Conservation (phyloP, 768 basidiomycete genomes). For the Tulasnella sp. region DNA sequence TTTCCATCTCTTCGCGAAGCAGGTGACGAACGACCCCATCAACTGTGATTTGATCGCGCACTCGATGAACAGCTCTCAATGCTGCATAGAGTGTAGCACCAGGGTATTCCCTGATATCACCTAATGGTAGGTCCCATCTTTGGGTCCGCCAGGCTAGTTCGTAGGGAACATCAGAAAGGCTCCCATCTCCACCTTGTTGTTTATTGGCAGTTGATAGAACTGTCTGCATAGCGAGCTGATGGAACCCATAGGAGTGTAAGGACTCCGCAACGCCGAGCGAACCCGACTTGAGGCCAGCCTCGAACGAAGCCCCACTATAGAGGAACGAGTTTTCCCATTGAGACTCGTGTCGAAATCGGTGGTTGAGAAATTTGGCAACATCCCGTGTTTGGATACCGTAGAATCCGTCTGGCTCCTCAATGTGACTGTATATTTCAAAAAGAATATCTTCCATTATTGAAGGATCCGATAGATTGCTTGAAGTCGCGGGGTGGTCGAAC, state of each 20-base stretch:
- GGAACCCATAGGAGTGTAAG: conserved; percentile 82
- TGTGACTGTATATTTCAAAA: conserved; percentile 86
- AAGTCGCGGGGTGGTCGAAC: conserved; percentile 30
- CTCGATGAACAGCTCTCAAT: conserved; percentile 69
- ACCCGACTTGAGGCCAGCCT: conserved; percentile 39
- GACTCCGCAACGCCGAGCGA: conserved; percentile 60
- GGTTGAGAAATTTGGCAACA: conserved; percentile 65
- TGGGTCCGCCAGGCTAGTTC: conserved; percentile 88
- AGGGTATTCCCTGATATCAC: conserved; percentile 31
- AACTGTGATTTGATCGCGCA: conserved; percentile 43
- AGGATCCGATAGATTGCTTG: not conserved
- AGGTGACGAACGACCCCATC: conserved; percentile 38
- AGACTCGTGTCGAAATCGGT: conserved; percentile 81
- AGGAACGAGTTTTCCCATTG: conserved; percentile 87
- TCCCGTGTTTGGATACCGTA: conserved; percentile 80
- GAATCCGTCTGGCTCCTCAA: conserved; percentile 97
- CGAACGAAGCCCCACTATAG: conserved; percentile 75
- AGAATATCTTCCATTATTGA: conserved; percentile 45
- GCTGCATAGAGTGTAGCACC: conserved; percentile 61
- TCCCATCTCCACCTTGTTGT: too few relatives aligned
- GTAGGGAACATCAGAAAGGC: conserved; percentile 50
- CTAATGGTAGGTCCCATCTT: conserved; percentile 85
- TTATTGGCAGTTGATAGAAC: conserved; percentile 35
- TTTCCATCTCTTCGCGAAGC: conserved; percentile 47
- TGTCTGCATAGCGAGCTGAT: conserved; percentile 66